Percentiles rank a stretch among this genome's conserved stretches.
phyloP scores from a whole-genome alignment of 768 basidiomycete species.

The Termitomyces sp. region DNA sequence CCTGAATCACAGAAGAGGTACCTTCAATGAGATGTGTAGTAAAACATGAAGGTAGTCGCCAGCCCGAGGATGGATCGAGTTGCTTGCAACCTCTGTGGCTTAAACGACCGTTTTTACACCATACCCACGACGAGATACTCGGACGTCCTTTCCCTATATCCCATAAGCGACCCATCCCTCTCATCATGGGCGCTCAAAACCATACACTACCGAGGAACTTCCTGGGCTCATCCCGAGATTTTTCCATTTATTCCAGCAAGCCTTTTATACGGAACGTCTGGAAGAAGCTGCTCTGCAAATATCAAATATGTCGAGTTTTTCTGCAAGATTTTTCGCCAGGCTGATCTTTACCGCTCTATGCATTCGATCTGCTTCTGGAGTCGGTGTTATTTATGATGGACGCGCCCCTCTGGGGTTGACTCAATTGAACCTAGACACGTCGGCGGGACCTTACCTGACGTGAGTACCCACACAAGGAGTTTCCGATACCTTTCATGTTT shows the following conservation, averaged over 20 bases:
- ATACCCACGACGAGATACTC: not conserved
- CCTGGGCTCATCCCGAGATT: not conserved
- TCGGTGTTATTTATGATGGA: slow-evolving; percentile 49
- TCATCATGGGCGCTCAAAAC: not conserved
- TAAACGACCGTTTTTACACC: not conserved
- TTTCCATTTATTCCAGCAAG: not conserved
- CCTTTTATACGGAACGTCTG: not conserved
- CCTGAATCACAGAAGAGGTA: not conserved
- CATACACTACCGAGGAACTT: not conserved
- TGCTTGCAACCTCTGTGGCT: not conserved
- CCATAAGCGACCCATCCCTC: not conserved
- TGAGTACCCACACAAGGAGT: slow-evolving; percentile 28
- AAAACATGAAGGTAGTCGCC: not conserved
- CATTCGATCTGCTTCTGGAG: slow-evolving; percentile 7
- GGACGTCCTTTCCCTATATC: not conserved
- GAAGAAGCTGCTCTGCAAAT: not conserved
- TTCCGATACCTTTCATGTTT: not conserved
- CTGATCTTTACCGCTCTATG: not conserved
- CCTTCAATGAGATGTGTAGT: not conserved
- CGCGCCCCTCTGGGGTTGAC: slow-evolving; percentile 47
- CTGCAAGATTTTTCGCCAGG: not conserved
- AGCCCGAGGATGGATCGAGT: not conserved
- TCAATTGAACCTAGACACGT: slow-evolving; percentile 41
- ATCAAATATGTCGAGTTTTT: slow-evolving; percentile 1
- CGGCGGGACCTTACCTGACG: slow-evolving; percentile 54